Evolutionary conservation across 768 basidiomycete genomes (phyloP).

Genomic region (Hygrophoropsis aurantiaca): DNA sequence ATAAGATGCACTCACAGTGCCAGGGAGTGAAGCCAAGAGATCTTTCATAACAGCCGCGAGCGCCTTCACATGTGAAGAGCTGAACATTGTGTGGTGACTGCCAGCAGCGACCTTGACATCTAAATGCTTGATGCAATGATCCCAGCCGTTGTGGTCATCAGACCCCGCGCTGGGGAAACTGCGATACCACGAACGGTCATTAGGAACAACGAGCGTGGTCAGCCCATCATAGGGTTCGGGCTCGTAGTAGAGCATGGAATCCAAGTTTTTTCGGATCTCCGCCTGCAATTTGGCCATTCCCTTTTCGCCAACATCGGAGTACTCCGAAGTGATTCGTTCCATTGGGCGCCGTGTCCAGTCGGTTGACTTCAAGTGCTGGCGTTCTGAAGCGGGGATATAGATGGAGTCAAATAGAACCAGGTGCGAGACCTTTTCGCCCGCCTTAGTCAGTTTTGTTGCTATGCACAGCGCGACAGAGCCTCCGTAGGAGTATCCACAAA

Average conservation of each 20-base stretch:
- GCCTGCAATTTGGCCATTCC: constrained; percentile 28
- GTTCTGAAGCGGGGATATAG: constrained; percentile 24
- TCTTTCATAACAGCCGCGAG: constrained; percentile 23
- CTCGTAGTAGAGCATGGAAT: constrained; percentile 32
- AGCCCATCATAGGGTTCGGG: constrained; percentile 22
- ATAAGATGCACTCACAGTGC: too few species aligned
- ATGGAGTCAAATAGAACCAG: constrained; percentile 29
- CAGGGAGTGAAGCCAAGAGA: constrained; percentile 2
- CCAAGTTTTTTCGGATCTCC: constrained; percentile 31
- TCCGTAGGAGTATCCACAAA: constrained; percentile 27
- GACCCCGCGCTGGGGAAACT: constrained; percentile 26
- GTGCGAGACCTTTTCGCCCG: constrained; percentile 23
- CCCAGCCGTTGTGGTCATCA: constrained; percentile 32
- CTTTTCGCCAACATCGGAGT: constrained; percentile 29
- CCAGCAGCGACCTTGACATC: constrained; percentile 27
- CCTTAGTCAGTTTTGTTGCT: constrained; percentile 20
- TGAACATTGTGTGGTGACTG: constrained; percentile 30
- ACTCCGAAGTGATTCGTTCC: constrained; percentile 27
- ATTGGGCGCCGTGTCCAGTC: constrained; percentile 29
- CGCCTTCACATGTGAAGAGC: constrained; percentile 29
- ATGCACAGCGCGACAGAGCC: constrained; percentile 27
- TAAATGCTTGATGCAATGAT: constrained; percentile 22
- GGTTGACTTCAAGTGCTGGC: constrained; percentile 29
- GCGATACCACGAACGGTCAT: constrained; percentile 31
- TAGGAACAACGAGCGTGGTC: constrained; percentile 26